A percentile compares a stretch with the other conserved stretches of the same genome.
These are phyloP conservation scores for Cryphonectria carpinicola DNA, from an alignment of 2,329 filamentous ascomycete species.

Conservation along the genomic window DNA sequence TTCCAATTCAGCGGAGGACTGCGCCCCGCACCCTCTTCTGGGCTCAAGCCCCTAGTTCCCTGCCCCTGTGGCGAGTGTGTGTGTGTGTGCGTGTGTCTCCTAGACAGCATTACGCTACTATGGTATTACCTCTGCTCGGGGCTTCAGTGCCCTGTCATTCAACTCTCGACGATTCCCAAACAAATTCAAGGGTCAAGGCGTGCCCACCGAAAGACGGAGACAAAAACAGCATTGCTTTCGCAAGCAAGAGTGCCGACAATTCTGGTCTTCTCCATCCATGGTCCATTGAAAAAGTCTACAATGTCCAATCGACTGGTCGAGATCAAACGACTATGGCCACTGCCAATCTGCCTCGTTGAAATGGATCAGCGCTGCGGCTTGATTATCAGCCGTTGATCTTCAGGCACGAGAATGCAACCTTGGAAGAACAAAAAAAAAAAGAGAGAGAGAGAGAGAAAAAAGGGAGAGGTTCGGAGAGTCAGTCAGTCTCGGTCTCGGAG, in stretches of 20 bases:
- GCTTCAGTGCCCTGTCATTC: conserved; percentile 14
- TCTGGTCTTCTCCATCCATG: neutral
- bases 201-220: neutral
- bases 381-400: neutral
- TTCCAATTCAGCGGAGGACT: neutral
- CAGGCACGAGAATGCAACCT: conserved; percentile 5
- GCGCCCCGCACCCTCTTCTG: conserved; percentile 21
- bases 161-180: conserved; percentile 1
- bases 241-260: neutral
- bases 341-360: neutral
- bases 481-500: conserved; percentile 2
- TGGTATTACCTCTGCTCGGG: conserved; percentile 6
- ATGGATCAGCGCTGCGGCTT: neutral
- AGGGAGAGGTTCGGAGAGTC: neutral
- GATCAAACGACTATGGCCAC: neutral
- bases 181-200: conserved; percentile 1
- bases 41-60: conserved; percentile 15
- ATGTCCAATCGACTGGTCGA: neutral
- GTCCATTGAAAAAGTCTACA: conserved; percentile 1
- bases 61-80: neutral
- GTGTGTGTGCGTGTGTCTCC: neutral
- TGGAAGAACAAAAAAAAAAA: neutral
- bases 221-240: neutral
- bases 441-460: neutral
- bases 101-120: neutral